phyloP scores from a whole-genome alignment of 345 rosid genomes.

The Hypericum androsaemum region DNA sequence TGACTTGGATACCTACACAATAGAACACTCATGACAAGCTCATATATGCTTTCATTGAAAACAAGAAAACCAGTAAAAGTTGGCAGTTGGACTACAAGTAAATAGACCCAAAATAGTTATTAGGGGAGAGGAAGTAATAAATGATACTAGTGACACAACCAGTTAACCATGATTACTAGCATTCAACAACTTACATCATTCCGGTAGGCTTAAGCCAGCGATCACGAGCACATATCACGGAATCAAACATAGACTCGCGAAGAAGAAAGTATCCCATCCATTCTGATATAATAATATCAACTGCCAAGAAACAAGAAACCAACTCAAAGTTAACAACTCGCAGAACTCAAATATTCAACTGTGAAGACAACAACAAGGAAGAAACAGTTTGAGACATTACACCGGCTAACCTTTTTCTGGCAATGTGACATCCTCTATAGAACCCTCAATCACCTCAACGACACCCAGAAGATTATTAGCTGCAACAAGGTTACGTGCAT shows the following conservation, averaged over 20 bases:
- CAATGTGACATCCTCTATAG: slow-evolving; percentile 65
- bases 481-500: slow-evolving; percentile 74
- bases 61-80: neutral
- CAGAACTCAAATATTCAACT: neutral
- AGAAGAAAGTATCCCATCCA: slow-evolving; percentile 99
- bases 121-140: too few relatives aligned
- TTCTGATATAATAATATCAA: slow-evolving; percentile 96
- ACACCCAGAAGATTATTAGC: slow-evolving; percentile 65
- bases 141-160: too few relatives aligned
- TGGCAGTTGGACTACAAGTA: neutral
- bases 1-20: slow-evolving; percentile 91
- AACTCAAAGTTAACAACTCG: neutral
- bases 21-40: neutral
- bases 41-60: neutral
- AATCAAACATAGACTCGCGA: slow-evolving; percentile 98
- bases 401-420: slow-evolving; percentile 72
- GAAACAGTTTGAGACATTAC: neutral
- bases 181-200: slow-evolving; percentile 57
- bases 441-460: slow-evolving; percentile 80
- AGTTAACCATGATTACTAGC: too few relatives aligned
- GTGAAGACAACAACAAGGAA: neutral
- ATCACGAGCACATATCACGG: slow-evolving; percentile 93
- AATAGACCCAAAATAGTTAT: neutral
- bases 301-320: slow-evolving; percentile 33
- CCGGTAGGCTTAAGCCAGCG: slow-evolving; percentile 93